phyloP scores from a whole-genome alignment of 108 stramenopile genomes.

The Parmales sp. region DNA sequence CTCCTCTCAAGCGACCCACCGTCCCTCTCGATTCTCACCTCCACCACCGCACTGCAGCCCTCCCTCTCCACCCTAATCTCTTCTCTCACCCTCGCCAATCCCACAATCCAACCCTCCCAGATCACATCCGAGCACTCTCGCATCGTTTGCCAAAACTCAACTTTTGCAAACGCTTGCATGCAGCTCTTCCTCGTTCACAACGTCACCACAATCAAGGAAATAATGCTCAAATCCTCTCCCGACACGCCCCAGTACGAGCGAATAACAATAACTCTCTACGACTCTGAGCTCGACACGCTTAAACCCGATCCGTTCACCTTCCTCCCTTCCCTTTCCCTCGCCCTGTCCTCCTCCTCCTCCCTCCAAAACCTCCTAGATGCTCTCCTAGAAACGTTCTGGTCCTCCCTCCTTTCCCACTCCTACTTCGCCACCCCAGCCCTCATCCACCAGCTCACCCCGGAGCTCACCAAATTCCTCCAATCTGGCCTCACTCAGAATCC shows the following conservation, averaged over 20 bases:
- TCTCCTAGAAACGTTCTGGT: constrained; percentile 45
- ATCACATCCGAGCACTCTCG: constrained; percentile 38
- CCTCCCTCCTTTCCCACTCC: constrained; percentile 29
- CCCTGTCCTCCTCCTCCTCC: constrained; percentile 20
- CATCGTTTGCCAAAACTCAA: constrained; percentile 32
- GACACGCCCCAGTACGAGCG: constrained; percentile 42
- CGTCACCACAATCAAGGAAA: constrained; percentile 21
- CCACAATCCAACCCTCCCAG: constrained; percentile 28
- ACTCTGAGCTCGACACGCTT: constrained; percentile 21
- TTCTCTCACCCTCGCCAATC: constrained; percentile 10
- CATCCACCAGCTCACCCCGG: constrained; percentile 21
- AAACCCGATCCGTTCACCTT: constrained; percentile 33
- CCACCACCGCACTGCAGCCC: background rate
- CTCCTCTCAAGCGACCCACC: background rate
- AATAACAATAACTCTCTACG: constrained; percentile 45
- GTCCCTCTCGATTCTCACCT: background rate
- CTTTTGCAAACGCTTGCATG: constrained; percentile 41
- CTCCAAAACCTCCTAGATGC: constrained; percentile 27
- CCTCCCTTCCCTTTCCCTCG: constrained; percentile 26
- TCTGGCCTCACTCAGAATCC: constrained; percentile 25
- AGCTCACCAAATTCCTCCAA: constrained; percentile 28
- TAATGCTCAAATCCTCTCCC: constrained; percentile 27
- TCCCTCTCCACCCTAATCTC: background rate
- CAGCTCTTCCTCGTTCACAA: constrained; percentile 27
- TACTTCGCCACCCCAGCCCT: constrained; percentile 34